These are phyloP conservation scores for Mycocentrospora acerina DNA, from an alignment of 2,329 filamentous ascomycete genomes.

Conservation along the genomic window DNA sequence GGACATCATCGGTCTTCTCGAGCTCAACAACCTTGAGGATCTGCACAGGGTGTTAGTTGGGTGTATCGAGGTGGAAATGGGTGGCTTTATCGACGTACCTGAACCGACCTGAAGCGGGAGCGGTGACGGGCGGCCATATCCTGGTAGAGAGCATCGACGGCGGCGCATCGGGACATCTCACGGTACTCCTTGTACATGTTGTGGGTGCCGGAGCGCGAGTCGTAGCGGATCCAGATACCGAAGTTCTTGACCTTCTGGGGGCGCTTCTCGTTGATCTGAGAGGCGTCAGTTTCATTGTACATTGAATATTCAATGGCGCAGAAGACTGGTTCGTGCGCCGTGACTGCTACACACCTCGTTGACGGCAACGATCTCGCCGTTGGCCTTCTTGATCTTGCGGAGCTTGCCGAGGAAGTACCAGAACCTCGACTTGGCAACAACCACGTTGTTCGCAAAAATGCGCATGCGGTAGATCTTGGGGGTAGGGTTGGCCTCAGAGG, in stretches of 20 bases:
- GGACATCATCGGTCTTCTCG: slow-evolving; percentile 90
- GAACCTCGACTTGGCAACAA: slow-evolving; percentile 99
- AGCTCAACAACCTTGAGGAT: slow-evolving; percentile 98
- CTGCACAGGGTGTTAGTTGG: slow-evolving; percentile 50
- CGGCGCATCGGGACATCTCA: slow-evolving; percentile 94
- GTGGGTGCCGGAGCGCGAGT: slow-evolving; percentile 99
- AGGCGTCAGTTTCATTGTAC: slow-evolving; percentile 13
- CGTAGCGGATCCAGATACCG: slow-evolving; percentile 99
- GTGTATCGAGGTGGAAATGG: neutral
- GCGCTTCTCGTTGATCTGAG: slow-evolving; percentile 95
- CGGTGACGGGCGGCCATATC: slow-evolving; percentile 99
- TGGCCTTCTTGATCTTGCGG: slow-evolving; percentile 99
- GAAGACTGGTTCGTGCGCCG: neutral
- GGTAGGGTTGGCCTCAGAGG: slow-evolving; percentile 93
- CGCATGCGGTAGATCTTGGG: slow-evolving; percentile 99
- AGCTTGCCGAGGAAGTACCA: slow-evolving; percentile 99
- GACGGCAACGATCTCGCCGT: slow-evolving; percentile 96
- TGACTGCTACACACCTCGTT: slow-evolving; percentile 73
- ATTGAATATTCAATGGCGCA: neutral
- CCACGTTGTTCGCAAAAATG: slow-evolving; percentile 97
- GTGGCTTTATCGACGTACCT: slow-evolving; percentile 65
- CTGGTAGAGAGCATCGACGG: slow-evolving; percentile 96
- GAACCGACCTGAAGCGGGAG: slow-evolving; percentile 95
- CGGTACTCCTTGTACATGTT: slow-evolving; percentile 99
- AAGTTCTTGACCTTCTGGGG: slow-evolving; percentile 99